phyloP scores from a whole-genome alignment of 306 rosid genomes.

The Dalbergia cochinchinensis region DNA sequence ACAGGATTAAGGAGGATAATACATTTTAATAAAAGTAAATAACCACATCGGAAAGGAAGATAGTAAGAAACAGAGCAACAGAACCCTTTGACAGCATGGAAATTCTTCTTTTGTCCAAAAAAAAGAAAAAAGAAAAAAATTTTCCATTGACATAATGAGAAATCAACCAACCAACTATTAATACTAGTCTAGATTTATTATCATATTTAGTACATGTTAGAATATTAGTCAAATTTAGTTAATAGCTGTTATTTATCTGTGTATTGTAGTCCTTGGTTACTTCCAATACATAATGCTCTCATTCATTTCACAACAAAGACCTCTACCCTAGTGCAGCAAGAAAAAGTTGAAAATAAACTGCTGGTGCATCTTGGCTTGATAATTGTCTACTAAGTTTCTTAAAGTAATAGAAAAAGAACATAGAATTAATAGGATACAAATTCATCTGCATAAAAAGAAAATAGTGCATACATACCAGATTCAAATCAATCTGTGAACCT shows the following conservation, averaged over 20 bases:
- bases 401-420: neutral
- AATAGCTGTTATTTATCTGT: constrained; percentile 1
- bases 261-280: neutral
- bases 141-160: constrained; percentile 11
- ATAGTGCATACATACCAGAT: constrained; percentile 67
- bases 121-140: no score
- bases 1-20: constrained; percentile 5
- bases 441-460: constrained; percentile 17
- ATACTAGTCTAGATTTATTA: constrained; percentile 29
- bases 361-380: constrained; percentile 3
- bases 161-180: constrained; percentile 17
- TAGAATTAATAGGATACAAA: constrained; percentile 25
- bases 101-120: neutral
- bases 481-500: constrained; percentile 84
- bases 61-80: neutral
- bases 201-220: constrained; percentile 19
- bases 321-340: constrained; percentile 11
- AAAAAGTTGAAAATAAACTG: constrained; percentile 17
- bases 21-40: constrained; percentile 39
- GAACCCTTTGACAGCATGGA: constrained; percentile 14
- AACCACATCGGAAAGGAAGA: constrained; percentile 22
- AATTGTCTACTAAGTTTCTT: constrained; percentile 5
- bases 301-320: neutral
- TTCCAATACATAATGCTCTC: constrained; percentile 7
- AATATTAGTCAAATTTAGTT: constrained; percentile 6